A percentile compares a stretch with the other conserved stretches of the same genome.
Evolutionary conservation across 257 asterid genomes (phyloP).

Genomic region (Gynochthodes officinalis): DNA sequence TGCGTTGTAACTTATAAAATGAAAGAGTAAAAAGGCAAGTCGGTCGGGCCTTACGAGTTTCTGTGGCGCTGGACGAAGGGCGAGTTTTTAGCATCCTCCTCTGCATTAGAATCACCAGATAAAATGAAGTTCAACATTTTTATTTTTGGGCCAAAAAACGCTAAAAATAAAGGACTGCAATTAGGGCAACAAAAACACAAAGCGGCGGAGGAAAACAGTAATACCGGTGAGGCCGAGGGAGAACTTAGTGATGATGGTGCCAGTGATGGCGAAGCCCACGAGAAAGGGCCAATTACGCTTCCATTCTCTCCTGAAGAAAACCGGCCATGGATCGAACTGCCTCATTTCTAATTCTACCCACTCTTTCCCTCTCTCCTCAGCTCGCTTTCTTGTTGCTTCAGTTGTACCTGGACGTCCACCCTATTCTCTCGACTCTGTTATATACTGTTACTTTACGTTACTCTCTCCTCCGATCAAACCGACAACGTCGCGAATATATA

Average conservation of each 20-base stretch:
- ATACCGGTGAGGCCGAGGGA: slow-evolving; percentile 37
- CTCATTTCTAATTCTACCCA: slow-evolving; percentile 19
- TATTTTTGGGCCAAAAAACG: no score
- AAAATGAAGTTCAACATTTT: neutral
- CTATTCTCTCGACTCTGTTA: no score
- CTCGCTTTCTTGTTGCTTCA: no score
- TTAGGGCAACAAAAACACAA: neutral
- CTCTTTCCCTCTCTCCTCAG: no score
- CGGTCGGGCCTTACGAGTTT: slow-evolving; percentile 21
- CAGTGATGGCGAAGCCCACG: slow-evolving; percentile 39
- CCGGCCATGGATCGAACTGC: slow-evolving; percentile 39
- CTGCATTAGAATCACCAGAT: slow-evolving; percentile 15
- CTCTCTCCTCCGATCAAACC: no score
- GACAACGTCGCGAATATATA: no score
- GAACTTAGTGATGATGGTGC: slow-evolving; percentile 33
- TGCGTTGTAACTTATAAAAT: neutral
- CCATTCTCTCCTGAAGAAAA: slow-evolving; percentile 35
- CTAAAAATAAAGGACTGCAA: neutral
- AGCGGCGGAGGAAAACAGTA: no score
- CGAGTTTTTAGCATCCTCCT: slow-evolving; percentile 34
- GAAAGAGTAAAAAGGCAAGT: neutral
- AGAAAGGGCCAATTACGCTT: slow-evolving; percentile 37
- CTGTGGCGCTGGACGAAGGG: slow-evolving; percentile 27
- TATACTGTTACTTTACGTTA: no score
- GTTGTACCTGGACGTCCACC: no score